Evolutionary conservation across 331 rosid genomes (phyloP), one percentile per base, ranked within the genome.

Genomic region (Acacia pycnantha): DNA sequence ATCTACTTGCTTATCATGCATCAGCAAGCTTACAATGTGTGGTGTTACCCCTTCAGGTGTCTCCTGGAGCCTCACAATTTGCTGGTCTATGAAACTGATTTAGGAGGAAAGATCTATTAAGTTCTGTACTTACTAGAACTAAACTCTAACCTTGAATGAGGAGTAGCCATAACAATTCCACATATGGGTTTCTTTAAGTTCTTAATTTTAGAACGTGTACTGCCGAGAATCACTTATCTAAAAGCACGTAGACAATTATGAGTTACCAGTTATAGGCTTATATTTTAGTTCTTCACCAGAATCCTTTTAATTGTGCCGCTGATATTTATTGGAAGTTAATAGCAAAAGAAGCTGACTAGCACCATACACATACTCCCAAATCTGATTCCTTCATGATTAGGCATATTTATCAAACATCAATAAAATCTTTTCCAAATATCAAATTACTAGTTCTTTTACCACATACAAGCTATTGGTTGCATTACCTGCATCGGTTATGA

Each of bases 31-130:
- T 70, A 95, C 99, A 2, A 97, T 93, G 88, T 95, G 99, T 37
- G 99, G 98, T 43, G 99, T 95, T 66, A 98, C 99, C 79, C 99
- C 99, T 26, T 95, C 99, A 27, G 98, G 99, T 37, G 97, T 95
- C 92, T 95, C 98, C 86, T 95, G 99, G 75, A 95, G 91, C 91
- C 94, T 88, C 87, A 95, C 99, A 83, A 95, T 95, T 87, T 95
- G 98, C 89, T 93, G 93, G 83, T 95, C 99, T 4, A 94, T 81
- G 82, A 93, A 95, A 87, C 99, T 95, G 88, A 78, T 70, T 67
- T 84, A 48, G 59, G 73, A 66, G 71, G 71, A 70, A 83, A 76
- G n/a, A 74, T 14, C 19, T 59, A 68, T 83, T 81, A 10, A 53
- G 16, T 71, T 70, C 61, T 9, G 67, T n/a, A n/a, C n/a, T 58